These are phyloP conservation scores for Phialophora expanda DNA, from an alignment of 2,329 filamentous ascomycete genomes.

Conservation along the genomic window DNA sequence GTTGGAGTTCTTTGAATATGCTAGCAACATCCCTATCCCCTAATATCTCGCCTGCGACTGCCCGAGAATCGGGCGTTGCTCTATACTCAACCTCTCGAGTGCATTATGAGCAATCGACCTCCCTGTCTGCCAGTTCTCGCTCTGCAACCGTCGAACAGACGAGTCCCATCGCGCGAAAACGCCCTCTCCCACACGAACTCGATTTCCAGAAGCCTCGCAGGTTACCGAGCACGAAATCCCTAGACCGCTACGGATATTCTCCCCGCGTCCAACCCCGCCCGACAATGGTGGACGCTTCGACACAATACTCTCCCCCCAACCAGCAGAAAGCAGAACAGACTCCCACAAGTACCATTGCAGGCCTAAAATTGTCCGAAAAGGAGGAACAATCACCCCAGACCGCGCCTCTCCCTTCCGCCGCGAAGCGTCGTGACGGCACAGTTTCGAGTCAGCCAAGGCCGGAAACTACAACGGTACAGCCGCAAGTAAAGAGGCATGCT, in stretches of 20 bases:
- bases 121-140: conserved; percentile 15
- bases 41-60: conserved; percentile 24
- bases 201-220: conserved; percentile 22
- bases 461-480: conserved; percentile 4
- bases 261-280: conserved; percentile 15
- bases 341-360: conserved; percentile 48
- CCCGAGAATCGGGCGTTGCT: conserved; percentile 24
- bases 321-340: conserved; percentile 27
- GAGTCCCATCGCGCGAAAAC: conserved; percentile 15
- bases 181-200: conserved; percentile 21
- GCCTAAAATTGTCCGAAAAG: conserved; percentile 29
- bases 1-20: conserved; percentile 35
- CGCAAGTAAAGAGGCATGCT: conserved; percentile 30
- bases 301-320: conserved; percentile 56
- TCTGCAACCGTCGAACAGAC: conserved; percentile 17
- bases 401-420: background rate
- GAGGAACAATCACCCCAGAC: conserved; percentile 20
- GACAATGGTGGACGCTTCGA: conserved; percentile 56
- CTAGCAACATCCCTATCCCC: conserved; percentile 40
- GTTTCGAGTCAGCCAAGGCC: conserved; percentile 6
- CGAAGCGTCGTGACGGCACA: conserved; percentile 13
- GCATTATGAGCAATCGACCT: conserved; percentile 29
- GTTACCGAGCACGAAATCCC: conserved; percentile 30
- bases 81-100: conserved; percentile 19
- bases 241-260: conserved; percentile 32